Evolutionary conservation across 345 rosid genomes (phyloP).

Genomic region (Murraya paniculata): DNA sequence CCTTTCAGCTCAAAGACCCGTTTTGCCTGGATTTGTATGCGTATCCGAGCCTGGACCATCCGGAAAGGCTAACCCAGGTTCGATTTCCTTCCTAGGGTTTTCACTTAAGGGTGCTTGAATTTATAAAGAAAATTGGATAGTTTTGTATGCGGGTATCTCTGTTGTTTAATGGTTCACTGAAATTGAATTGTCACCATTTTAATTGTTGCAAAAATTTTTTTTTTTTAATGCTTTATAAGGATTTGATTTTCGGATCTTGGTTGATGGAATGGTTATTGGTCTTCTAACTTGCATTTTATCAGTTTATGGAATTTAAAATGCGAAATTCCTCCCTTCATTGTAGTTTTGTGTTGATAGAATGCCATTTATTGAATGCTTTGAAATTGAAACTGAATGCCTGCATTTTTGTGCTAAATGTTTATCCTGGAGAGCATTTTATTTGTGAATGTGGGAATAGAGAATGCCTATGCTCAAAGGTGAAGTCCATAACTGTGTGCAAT

Average conservation of each 20-base stretch:
- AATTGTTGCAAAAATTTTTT: background rate
- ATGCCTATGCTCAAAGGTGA: background rate
- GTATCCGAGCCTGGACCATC: slow-evolving; percentile 40
- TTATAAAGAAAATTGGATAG: background rate
- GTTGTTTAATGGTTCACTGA: background rate
- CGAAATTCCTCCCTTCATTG: background rate
- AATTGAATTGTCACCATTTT: background rate
- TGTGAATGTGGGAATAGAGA: background rate
- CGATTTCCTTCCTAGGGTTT: slow-evolving; percentile 29
- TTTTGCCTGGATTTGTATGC: slow-evolving; percentile 18
- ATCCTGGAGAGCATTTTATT: too few species aligned
- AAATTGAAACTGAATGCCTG: background rate
- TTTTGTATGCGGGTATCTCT: background rate
- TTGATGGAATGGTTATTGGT: slow-evolving; percentile 3
- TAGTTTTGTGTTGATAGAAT: background rate
- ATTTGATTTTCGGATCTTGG: background rate
- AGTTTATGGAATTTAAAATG: background rate
- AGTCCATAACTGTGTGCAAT: background rate
- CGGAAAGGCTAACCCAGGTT: slow-evolving; percentile 32
- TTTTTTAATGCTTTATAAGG: background rate
- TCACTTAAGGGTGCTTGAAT: too few species aligned
- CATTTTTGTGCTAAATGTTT: background rate
- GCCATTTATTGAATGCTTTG: background rate
- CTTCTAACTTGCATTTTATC: background rate
- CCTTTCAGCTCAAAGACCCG: slow-evolving; percentile 45